Conservation (phyloP, 139 green algal genomes). For the Astrephomene gubernaculifera region DNA sequence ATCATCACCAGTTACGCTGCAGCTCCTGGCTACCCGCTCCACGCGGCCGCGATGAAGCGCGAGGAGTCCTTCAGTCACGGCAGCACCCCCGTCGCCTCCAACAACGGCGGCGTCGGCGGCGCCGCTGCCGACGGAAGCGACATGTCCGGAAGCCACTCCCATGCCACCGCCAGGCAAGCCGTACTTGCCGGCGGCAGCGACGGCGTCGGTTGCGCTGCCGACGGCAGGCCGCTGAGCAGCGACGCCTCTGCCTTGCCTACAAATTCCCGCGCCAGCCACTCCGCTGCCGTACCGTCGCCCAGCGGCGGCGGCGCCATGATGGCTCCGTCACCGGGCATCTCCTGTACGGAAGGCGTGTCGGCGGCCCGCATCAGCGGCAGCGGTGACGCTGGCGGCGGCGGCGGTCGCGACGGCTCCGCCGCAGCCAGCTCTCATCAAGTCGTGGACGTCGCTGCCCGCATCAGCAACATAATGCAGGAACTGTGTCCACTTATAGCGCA, state of each 20-base stretch:
- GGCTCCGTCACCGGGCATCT: background rate
- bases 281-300: background rate
- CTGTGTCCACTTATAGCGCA: constrained; percentile 18
- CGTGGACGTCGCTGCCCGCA: constrained; percentile 10
- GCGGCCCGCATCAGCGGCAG: constrained; percentile 9
- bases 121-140: background rate
- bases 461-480: constrained; percentile 33
- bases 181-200: background rate
- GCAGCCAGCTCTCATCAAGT: background rate
- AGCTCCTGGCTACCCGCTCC: too few species aligned
- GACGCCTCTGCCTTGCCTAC: background rate
- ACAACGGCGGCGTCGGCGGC: background rate
- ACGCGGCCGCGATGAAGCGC: background rate
- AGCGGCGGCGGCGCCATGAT: background rate
- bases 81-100: background rate
- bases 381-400: background rate
- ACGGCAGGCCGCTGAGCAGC: background rate
- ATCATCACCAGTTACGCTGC: too few species aligned
- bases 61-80: background rate
- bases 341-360: background rate
- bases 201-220: background rate
- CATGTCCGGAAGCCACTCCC: background rate
- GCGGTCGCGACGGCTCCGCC: background rate
- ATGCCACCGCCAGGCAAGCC: background rate
- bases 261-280: background rate